Evolutionary conservation across 2,329 filamentous ascomycete genomes (phyloP), one percentile per base, ranked within the genome.

Genomic region (Plenodomus biglobosus): DNA sequence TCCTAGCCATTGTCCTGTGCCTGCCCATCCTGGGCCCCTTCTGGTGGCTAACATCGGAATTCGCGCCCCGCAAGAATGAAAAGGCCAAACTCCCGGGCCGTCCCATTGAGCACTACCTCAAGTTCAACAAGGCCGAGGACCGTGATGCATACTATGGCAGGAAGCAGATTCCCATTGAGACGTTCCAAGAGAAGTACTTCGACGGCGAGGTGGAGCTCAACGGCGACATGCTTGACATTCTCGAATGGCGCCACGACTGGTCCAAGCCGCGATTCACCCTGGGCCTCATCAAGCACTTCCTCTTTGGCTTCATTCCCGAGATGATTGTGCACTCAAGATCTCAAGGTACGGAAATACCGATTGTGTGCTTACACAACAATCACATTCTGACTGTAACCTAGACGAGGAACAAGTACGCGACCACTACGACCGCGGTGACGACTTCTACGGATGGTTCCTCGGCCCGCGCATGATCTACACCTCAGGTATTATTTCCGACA

Each of bases 391-490:
- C 16, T 18, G 19, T 16, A 22, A 8, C 32, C 21, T n/a, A 90
- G 92, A 97, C 64, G 92, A 96, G 82, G 92, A 97, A 75, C 94
- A 97, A 78, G 92, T 97, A 48, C 90, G 92, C 70, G 90, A 92
- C 74, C 91, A 96, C 79, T 99, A 99, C 76, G 94, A 97, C 81
- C 87, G 91, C 58, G 94, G 94, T 69, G 91, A 99, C 73, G 94
- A 97, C 76, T 96, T 96, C 78, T 99, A 99, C 80, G 87, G 85
- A 72, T 99, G 92, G 91, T 97, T 97, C 82, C 84, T 97, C 56
- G 94, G 94, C 53, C 92, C 92, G 50, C 92, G 92, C 69, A 99
- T 97, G 94, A 90, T 97, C 76, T 97, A 97, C 80, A 99, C 94
- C 42, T 95, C 90, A 42, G 94, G 94, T 65, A 80, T 99, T 66